Evolutionary conservation across 768 basidiomycete genomes (phyloP), one percentile per base, ranked within the genome.

Genomic region (Lentinula lateritia): DNA sequence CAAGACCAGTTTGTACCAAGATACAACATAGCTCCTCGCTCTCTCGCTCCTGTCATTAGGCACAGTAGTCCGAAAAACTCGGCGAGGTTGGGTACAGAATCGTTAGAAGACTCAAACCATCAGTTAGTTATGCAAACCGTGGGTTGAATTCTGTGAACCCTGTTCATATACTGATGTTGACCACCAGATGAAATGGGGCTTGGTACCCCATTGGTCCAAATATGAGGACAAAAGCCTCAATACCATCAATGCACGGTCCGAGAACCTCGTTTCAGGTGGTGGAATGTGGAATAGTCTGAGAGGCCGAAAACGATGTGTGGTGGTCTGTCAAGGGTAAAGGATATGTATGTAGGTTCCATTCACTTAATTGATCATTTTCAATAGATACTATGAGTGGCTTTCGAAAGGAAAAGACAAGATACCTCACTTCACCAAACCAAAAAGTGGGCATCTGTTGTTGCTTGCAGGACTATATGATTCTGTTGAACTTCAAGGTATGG

Each of bases 371-470:
- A 20, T 16, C 12, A 6, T 4, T 16, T n/a, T 28, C 36, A 9
- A 6, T 63, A 93, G 93, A 35, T 97, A 97, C 72, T 98, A 93
- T 70, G 96, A 99, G 73, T 98, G 96, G 96, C 79, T 92, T 45
- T 89, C 86, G 61, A 92, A 89, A 70, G 90, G 88, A 56, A 80
- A 83, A 48, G 83, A 89, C 61, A 61, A 61, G 28, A 13, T 60
- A 5, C 62, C 62, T 6, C 62, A 63, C 45, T 80, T 92, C 48
- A 89, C 86, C 60, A 92, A 89, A 70, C 89, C 87, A 57, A 80
- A 83, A 45, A 83, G 89, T 61, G 78, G 78, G 0, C 76, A 76
- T 20, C 66, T 95, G 3, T 84, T 98, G 81, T 83, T 95, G 36
- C 80, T 99, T 70, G 95, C 95, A 1, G 95, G 94, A 1, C 74